A percentile compares a stretch with the other conserved stretches of the same genome.
These are phyloP conservation scores for Pseudotulostoma volvatum DNA, from an alignment of 495 filamentous ascomycete species.

Conservation along the genomic window DNA sequence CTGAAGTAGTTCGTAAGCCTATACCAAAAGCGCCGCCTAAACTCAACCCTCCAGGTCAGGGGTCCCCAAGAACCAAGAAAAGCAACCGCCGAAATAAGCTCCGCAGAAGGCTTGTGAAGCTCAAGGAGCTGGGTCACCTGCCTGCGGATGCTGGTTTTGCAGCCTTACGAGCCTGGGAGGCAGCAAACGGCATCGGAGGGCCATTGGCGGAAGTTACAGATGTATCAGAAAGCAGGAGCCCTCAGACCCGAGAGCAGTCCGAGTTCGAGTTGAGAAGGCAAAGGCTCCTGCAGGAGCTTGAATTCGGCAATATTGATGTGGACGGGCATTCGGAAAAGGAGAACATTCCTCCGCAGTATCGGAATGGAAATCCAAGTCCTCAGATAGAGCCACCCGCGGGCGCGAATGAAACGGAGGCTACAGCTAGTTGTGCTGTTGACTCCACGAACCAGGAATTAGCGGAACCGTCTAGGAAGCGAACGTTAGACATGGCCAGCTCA, in stretches of 20 bases:
- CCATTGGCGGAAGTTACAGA: conserved; percentile 10
- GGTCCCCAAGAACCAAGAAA: conserved; percentile 33
- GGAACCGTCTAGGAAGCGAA: conserved; percentile 20
- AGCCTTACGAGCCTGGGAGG: conserved; percentile 27
- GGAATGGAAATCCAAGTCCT: conserved; percentile 1
- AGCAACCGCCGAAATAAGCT: conserved; percentile 38
- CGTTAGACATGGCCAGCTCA: conserved; percentile 47
- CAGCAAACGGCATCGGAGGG: conserved; percentile 14
- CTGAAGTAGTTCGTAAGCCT: conserved; percentile 3
- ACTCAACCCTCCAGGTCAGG: conserved; percentile 22
- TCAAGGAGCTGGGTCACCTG: conserved; percentile 35
- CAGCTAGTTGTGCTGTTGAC: conserved; percentile 11
- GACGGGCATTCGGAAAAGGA: conserved; percentile 21
- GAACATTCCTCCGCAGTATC: conserved; percentile 13
- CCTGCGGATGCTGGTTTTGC: conserved; percentile 29
- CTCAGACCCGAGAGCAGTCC: conserved; percentile 11
- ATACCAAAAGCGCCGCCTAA: conserved; percentile 3
- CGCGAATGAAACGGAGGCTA: conserved; percentile 5
- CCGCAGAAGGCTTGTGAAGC: conserved; percentile 27
- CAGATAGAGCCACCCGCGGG: background rate
- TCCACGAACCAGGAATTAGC: conserved; percentile 8
- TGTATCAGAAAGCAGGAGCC: conserved; percentile 1
- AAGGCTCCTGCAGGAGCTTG: conserved; percentile 34
- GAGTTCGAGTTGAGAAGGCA: conserved; percentile 36
- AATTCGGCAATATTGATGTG: conserved; percentile 35